Conservation (phyloP, 768 basidiomycete species). For the Kwoniella bestiolae region DNA sequence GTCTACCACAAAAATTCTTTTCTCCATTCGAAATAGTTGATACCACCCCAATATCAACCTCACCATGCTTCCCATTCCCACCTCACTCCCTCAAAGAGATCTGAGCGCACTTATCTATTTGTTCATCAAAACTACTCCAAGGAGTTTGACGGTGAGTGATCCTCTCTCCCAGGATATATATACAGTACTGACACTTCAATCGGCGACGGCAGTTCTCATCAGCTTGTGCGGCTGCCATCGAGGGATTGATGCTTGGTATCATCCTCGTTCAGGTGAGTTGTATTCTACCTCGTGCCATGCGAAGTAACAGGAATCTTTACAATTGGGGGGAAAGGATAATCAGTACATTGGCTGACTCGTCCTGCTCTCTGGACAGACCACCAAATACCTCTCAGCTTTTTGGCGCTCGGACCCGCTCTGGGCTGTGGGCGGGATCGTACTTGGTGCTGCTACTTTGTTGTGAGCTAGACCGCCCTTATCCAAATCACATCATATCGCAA, state of each 20-base stretch:
- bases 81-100: conserved; percentile 1
- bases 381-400: conserved; percentile 14
- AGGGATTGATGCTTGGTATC: conserved; percentile 16
- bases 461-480: background rate
- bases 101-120: conserved; percentile 15
- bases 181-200: background rate
- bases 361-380: too few relatives aligned
- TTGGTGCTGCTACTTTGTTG: conserved; percentile 12
- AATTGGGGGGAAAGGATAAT: too few relatives aligned
- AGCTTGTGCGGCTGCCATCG: conserved; percentile 12
- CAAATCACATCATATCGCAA: background rate
- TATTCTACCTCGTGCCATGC: background rate
- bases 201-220: conserved; percentile 28
- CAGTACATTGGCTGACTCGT: too few relatives aligned
- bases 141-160: conserved; percentile 8
- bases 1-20: too few relatives aligned
- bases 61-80: background rate
- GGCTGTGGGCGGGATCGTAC: conserved; percentile 5
- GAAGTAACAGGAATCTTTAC: too few relatives aligned
- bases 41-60: background rate
- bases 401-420: conserved; percentile 16
- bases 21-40: too few relatives aligned
- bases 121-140: conserved; percentile 10
- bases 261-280: conserved; percentile 19
- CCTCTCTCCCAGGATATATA: background rate